phyloP scores from a whole-genome alignment of 805 yeast genomes.

The Starmera pachycereana region DNA sequence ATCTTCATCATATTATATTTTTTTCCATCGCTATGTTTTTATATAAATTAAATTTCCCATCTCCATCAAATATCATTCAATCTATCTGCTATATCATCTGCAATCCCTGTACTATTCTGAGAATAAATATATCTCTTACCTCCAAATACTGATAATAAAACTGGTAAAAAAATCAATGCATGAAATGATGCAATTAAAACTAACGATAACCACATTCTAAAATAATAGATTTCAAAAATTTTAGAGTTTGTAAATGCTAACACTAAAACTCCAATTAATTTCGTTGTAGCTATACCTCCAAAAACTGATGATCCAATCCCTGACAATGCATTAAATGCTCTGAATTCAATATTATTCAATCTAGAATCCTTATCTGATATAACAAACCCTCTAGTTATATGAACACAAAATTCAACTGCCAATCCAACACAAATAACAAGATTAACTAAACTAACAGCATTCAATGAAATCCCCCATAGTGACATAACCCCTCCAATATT shows the following conservation, averaged over 20 bases:
- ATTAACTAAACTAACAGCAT: conserved; percentile 86
- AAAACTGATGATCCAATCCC: conserved; percentile 87
- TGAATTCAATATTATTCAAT: conserved; percentile 16
- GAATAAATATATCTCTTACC: conserved; percentile 41
- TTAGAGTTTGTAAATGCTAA: conserved; percentile 80
- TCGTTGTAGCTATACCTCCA: conserved; percentile 85
- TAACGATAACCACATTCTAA: conserved; percentile 87
- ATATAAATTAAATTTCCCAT: background rate
- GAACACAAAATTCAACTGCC: conserved; percentile 89
- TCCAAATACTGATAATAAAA: conserved; percentile 54
- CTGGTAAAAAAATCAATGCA: conserved; percentile 70
- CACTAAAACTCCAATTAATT: conserved; percentile 78
- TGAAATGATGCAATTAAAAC: conserved; percentile 72
- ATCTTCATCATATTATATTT: background rate
- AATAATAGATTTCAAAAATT: conserved; percentile 85
- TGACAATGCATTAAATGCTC: conserved; percentile 47
- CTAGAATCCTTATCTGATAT: conserved; percentile 26
- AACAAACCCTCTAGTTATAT: conserved; percentile 66
- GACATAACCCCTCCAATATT: conserved; percentile 79
- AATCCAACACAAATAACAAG: conserved; percentile 87
- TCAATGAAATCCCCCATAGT: conserved; percentile 62
- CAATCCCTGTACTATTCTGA: conserved; percentile 22
- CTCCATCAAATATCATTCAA: conserved; percentile 5
- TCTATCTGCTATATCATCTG: conserved; percentile 19
- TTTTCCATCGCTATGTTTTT: background rate